Base-by-base conservation (phyloP, 495 filamentous ascomycete species). In the Staphylotrichum longicolle region DNA sequence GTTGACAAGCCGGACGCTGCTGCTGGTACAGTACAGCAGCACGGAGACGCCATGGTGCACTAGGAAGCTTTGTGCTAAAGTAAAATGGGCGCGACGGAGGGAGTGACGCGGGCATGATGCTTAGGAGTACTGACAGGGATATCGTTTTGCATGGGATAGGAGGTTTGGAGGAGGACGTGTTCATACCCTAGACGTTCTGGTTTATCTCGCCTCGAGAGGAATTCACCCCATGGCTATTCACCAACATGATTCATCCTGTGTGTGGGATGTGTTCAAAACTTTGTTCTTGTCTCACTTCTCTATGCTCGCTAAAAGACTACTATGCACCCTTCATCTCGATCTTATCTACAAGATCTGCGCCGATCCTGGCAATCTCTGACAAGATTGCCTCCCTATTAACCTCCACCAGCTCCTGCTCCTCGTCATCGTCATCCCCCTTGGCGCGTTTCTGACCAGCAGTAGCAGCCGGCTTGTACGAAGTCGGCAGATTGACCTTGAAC, bases 311-410 rank as follows among this genome's bases (percentile, higher is more conserved):
- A 3, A 58, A 32, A 9, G 47, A 15, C 34, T 51, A n/a, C 54
- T 60, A 69, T 35, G 40, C 33, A 27, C 64, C 65, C 62, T 67
- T 70, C 27, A 62, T 60, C 68, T 86, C 84, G 63, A 89, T 78
- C 62, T 65, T 77, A 63, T 79, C 75, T 20, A 90, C 70, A 65
- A 90, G 55, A 55, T 87, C 84, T 7, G 81, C 85, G 11, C 86
- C 88, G 40, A 90, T 71, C 61, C 86, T 78, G 30, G 79, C 80
- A 70, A 98, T 96, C 75, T 98, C 95, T 12, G 86, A 84, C 58
- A 96, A 66, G 8, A 95, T 89, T 2, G 83, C 88, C 44, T 77
- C 73, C 64, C 81, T 86, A 63, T 98, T 96, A 34, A 96, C 78
- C 42, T 78, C 77, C 15, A 90, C 85, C 20, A 74, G 49, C 5